phyloP scores from a whole-genome alignment of 164 flowering plant genomes.

The Chimonanthus salicifolius region DNA sequence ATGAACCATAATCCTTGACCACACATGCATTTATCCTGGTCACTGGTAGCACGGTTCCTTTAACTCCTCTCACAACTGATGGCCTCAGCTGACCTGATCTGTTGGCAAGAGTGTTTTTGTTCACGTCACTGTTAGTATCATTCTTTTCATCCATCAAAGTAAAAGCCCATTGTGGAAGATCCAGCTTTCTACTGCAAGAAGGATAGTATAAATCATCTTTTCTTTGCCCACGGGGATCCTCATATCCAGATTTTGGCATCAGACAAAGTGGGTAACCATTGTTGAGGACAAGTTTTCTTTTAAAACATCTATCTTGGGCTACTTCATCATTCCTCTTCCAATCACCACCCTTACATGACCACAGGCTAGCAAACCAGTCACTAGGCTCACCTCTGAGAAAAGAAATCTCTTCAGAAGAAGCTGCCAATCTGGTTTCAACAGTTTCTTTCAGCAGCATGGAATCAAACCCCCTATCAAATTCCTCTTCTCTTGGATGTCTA shows the following conservation, averaged over 20 bases:
- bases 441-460: conserved; percentile 25
- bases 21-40: conserved; percentile 93
- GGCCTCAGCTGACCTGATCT: conserved; percentile 41
- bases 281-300: conserved; percentile 72
- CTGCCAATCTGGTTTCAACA: conserved; percentile 31
- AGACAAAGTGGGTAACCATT: conserved; percentile 88
- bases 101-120: conserved; percentile 11
- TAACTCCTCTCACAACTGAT: conserved; percentile 41
- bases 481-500: conserved; percentile 34
- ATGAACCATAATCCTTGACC: conserved; percentile 71
- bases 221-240: conserved; percentile 78
- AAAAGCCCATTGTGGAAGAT: conserved; percentile 87
- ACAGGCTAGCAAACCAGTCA: conserved; percentile 64
- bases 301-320: conserved; percentile 46
- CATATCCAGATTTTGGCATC: conserved; percentile 76
- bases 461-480: conserved; percentile 24
- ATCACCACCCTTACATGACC: conserved; percentile 96
- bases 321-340: conserved; percentile 89
- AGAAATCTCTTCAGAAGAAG: conserved; percentile 33
- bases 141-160: conserved; percentile 59
- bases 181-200: conserved; percentile 63
- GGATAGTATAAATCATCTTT: conserved; percentile 83
- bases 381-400: conserved; percentile 27
- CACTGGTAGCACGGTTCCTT: conserved; percentile 73
- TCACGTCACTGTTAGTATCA: conserved; percentile 24